Conservation (phyloP, 345 rosid species). For the Euphorbia peplus region DNA sequence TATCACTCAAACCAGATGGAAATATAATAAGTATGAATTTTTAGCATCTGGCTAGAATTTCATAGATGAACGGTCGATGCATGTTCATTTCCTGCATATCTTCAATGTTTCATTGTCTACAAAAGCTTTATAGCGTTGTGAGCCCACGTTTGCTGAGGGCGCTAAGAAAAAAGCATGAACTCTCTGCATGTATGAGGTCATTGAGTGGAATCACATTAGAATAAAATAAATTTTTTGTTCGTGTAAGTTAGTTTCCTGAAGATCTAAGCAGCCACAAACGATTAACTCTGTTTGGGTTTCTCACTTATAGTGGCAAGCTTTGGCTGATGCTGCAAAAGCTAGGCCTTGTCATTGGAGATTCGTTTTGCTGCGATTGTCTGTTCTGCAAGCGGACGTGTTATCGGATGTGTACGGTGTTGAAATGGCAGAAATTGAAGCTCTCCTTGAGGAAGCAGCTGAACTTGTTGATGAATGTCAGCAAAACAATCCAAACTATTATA, state of each 20-base stretch:
- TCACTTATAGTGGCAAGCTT: constrained; percentile 70
- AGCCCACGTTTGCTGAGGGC: neutral
- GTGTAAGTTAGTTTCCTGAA: constrained; percentile 6
- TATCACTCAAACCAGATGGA: neutral
- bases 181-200: neutral
- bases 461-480: constrained; percentile 77
- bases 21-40: neutral
- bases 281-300: constrained; percentile 18
- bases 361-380: constrained; percentile 70
- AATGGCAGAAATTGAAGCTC: constrained; percentile 76
- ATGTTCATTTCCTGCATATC: neutral
- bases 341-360: constrained; percentile 87
- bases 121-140: neutral
- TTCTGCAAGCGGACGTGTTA: constrained; percentile 60
- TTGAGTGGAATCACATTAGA: neutral
- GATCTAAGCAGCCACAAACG: neutral
- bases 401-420: constrained; percentile 51
- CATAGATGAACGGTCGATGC: neutral
- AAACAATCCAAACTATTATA: constrained; percentile 76
- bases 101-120: neutral
- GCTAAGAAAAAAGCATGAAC: neutral
- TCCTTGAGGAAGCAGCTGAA: constrained; percentile 94
- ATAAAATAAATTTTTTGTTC: neutral
- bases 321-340: constrained; percentile 74
- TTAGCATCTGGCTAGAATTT: neutral